phyloP scores from a whole-genome alignment of 345 rosid species.

The Gynandropsis gynandra region DNA sequence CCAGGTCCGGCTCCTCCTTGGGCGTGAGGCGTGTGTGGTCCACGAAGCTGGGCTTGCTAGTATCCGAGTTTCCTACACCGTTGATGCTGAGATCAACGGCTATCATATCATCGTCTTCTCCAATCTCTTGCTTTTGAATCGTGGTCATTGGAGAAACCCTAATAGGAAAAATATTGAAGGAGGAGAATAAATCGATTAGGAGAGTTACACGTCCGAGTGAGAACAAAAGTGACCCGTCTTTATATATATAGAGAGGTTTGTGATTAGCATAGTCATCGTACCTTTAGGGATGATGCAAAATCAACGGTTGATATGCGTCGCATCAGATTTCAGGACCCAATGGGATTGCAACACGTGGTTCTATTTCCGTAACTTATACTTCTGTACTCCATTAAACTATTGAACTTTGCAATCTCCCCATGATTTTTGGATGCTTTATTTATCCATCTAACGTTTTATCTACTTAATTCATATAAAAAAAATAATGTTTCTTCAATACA shows the following conservation, averaged over 20 bases:
- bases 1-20: slow-evolving; percentile 40
- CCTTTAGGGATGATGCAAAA: slow-evolving; percentile 12
- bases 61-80: slow-evolving; percentile 17
- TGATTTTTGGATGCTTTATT: no score
- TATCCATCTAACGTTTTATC: no score
- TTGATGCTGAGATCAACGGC: slow-evolving; percentile 31
- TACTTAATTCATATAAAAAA: no score
- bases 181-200: slow-evolving; percentile 20
- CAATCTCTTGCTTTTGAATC: slow-evolving; percentile 28
- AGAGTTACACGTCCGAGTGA: slow-evolving; percentile 26
- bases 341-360: no score
- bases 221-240: slow-evolving; percentile 9
- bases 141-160: slow-evolving; percentile 25
- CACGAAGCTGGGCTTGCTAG: neutral
- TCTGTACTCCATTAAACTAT: no score
- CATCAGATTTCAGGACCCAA: no score
- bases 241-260: slow-evolving; percentile 10
- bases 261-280: slow-evolving; percentile 4
- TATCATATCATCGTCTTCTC: slow-evolving; percentile 24
- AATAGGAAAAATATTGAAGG: slow-evolving; percentile 14
- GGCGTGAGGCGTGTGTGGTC: slow-evolving; percentile 16
- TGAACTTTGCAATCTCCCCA: no score
- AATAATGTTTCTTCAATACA: no score
- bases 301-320: slow-evolving; percentile 19
- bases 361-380: no score